These are phyloP conservation scores for Turritis glabra DNA, from an alignment of 345 rosid species.

Conservation along the genomic window DNA sequence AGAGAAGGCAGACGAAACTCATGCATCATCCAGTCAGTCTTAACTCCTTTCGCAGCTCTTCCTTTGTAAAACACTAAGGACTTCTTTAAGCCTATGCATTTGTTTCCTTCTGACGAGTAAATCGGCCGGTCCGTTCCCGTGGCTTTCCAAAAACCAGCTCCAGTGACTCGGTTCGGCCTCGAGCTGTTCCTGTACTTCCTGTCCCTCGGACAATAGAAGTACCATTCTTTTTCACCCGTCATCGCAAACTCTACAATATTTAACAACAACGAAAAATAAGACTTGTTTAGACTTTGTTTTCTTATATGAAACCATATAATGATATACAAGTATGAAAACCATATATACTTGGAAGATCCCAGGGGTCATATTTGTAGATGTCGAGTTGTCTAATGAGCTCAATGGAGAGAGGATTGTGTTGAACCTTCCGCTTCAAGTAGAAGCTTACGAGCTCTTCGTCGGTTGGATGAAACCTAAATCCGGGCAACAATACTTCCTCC, in stretches of 20 bases:
- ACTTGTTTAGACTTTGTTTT: constrained; percentile 5
- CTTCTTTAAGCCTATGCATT: constrained; percentile 90
- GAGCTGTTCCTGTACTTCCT: constrained; percentile 88
- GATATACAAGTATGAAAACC: background rate
- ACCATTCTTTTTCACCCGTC: constrained; percentile 89
- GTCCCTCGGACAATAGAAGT: constrained; percentile 86
- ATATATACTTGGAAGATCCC: constrained; percentile 89
- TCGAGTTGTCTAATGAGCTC: constrained; percentile 86
- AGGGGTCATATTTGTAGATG: constrained; percentile 87
- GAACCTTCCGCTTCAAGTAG: constrained; percentile 76
- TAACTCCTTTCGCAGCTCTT: constrained; percentile 84
- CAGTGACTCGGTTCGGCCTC: constrained; percentile 85
- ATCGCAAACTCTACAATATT: constrained; percentile 56
- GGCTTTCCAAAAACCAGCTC: constrained; percentile 94
- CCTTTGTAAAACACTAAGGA: constrained; percentile 91
- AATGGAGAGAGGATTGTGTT: constrained; percentile 63
- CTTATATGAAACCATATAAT: background rate
- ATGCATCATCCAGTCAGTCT: constrained; percentile 99
- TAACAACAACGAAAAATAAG: background rate
- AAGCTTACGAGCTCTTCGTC: constrained; percentile 93
- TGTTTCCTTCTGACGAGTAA: constrained; percentile 69
- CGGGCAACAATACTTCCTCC: constrained; percentile 78
- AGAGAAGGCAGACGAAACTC: constrained; percentile 89
- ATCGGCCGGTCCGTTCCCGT: constrained; percentile 93
- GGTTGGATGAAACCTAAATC: constrained; percentile 92